Percentiles rank a stretch among this genome's conserved stretches.
Evolutionary conservation across 1,284 basidiomycete species (phyloP).

Genomic region (Wallemia ichthyophaga): DNA sequence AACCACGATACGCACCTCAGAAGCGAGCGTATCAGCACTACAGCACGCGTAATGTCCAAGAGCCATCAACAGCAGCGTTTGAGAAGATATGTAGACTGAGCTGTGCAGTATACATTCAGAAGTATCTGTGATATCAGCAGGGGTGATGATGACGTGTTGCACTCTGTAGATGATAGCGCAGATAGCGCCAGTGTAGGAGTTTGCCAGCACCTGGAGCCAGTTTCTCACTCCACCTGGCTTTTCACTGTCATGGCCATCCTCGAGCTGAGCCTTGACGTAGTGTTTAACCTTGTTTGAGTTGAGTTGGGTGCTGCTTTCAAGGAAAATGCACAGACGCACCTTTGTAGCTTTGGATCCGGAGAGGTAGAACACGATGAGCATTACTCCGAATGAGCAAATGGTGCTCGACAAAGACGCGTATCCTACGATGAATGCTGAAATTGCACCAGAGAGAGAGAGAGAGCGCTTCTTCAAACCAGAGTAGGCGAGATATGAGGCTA

Average conservation of each 20-base stretch:
- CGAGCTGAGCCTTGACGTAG: conserved; percentile 33
- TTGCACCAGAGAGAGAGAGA: conserved; percentile 24
- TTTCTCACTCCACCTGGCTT: conserved; percentile 24
- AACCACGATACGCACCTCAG: conserved; percentile 18
- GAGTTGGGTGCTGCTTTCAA: not conserved
- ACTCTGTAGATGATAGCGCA: conserved; percentile 33
- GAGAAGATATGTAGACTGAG: conserved; percentile 21
- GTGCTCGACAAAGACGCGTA: conserved; percentile 27
- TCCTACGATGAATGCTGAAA: conserved; percentile 43
- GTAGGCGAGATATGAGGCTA: conserved; percentile 20
- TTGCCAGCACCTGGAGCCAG: conserved; percentile 38
- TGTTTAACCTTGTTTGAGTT: conserved; percentile 18
- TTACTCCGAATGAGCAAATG: conserved; percentile 33
- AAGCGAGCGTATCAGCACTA: conserved; percentile 47
- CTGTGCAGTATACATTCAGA: conserved; percentile 22
- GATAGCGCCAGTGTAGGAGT: conserved; percentile 36
- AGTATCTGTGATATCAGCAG: conserved; percentile 13
- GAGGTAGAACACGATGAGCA: conserved; percentile 35
- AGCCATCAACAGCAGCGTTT: conserved; percentile 29
- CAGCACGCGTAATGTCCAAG: conserved; percentile 58
- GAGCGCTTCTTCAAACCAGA: conserved; percentile 24
- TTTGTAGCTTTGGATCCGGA: conserved; percentile 57
- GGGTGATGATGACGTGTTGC: conserved; percentile 19
- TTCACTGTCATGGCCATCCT: conserved; percentile 38
- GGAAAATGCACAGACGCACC: conserved; percentile 23